Percentiles rank a stretch among this genome's conserved stretches.
Conservation (phyloP, 2,329 filamentous ascomycete genomes). For the Pyricularia sp. region DNA sequence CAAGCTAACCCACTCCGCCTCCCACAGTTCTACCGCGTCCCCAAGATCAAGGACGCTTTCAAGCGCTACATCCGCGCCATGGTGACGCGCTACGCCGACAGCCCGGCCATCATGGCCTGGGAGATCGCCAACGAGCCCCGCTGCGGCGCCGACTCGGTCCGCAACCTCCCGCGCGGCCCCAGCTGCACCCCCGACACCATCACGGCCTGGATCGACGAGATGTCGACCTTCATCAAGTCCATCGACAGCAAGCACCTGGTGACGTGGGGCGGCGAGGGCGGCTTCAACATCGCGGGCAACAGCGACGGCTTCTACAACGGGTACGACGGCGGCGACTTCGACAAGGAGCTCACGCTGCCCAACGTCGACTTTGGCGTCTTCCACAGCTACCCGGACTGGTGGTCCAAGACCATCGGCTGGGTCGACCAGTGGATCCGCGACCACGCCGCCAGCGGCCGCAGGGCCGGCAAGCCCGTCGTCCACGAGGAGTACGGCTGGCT, state of each 20-base stretch:
- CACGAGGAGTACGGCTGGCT: conserved; percentile 73
- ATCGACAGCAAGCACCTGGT: conserved; percentile 38
- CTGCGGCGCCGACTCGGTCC: conserved; percentile 24
- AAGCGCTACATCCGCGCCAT: conserved; percentile 34
- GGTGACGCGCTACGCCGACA: conserved; percentile 36
- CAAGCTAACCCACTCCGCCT: background rate
- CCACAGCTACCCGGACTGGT: conserved; percentile 33
- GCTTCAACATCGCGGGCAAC: background rate
- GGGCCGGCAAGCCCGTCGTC: conserved; percentile 57
- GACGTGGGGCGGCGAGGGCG: conserved; percentile 54
- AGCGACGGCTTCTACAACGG: conserved; percentile 6
- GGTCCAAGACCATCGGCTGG: conserved; percentile 2
- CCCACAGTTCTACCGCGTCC: conserved; percentile 2
- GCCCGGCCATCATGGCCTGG: conserved; percentile 42
- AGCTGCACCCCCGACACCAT: conserved; percentile 1
- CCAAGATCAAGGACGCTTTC: conserved; percentile 5
- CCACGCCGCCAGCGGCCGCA: conserved; percentile 7
- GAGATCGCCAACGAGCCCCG: conserved; percentile 47
- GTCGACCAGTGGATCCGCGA: conserved; percentile 10
- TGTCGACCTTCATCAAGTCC: conserved; percentile 12
- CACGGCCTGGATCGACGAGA: conserved; percentile 5
- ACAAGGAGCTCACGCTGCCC: conserved; percentile 3
- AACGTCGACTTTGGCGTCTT: conserved; percentile 44
- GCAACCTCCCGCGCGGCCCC: conserved; percentile 3
- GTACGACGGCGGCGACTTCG: conserved; percentile 6